Percentiles rank a stretch among this genome's conserved stretches.
Evolutionary conservation across 192 early-diverging fungal species (phyloP).

Genomic region (Tieghemiomyces parasiticus): DNA sequence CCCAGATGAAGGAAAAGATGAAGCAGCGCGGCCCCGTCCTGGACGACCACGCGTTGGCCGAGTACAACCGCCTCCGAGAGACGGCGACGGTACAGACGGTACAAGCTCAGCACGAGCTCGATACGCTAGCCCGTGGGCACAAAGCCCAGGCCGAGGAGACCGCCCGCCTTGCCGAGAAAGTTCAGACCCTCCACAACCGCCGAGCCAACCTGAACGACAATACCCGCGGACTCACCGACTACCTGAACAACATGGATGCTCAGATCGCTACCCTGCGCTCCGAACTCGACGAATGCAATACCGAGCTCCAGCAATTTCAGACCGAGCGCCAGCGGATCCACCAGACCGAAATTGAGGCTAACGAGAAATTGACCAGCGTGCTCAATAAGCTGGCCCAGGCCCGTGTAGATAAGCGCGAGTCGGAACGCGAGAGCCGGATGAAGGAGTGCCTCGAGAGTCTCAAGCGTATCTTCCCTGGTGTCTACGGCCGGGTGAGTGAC

Average conservation of each 20-base stretch:
- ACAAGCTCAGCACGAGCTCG: conserved; percentile 49
- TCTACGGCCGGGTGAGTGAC: conserved; percentile 79
- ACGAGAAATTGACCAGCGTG: conserved; percentile 70
- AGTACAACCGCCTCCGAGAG: conserved; percentile 52
- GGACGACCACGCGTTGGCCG: conserved; percentile 25
- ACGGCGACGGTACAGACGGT: conserved; percentile 48
- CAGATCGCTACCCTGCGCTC: conserved; percentile 15
- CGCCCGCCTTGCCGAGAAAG: conserved; percentile 37
- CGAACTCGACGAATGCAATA: conserved; percentile 33
- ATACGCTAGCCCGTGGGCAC: conserved; percentile 46
- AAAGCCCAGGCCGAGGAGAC: conserved; percentile 46
- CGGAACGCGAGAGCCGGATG: conserved; percentile 59
- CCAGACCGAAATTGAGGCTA: conserved; percentile 48
- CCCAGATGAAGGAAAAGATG: conserved; percentile 21
- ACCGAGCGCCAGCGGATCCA: conserved; percentile 47
- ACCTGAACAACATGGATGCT: conserved; percentile 14
- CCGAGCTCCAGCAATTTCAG: conserved; percentile 41
- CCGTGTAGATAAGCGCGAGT: conserved; percentile 67
- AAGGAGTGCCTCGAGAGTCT: conserved; percentile 63
- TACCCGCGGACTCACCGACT: conserved; percentile 18
- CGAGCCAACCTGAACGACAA: conserved; percentile 33
- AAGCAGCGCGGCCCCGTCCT: conserved; percentile 17
- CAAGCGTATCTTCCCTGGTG: conserved; percentile 76
- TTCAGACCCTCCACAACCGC: conserved; percentile 29
- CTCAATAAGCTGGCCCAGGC: conserved; percentile 66